These are phyloP conservation scores for Populus tremula DNA, from an alignment of 345 rosid species.

Conservation along the genomic window DNA sequence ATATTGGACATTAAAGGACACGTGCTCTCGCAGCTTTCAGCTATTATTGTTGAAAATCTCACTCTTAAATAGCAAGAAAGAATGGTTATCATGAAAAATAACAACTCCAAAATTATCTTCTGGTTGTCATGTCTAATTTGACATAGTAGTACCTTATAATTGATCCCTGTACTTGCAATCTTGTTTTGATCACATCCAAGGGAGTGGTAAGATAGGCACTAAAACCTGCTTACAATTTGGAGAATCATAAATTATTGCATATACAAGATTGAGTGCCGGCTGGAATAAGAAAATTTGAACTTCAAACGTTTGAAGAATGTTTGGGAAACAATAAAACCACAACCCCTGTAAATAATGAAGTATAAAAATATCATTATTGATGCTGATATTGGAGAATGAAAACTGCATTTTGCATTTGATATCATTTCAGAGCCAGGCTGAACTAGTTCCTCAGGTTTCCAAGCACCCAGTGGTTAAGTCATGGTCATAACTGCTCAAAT, in stretches of 20 bases:
- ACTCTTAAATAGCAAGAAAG: too few species aligned
- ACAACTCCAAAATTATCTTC: too few species aligned
- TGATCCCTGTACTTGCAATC: constrained; percentile 91
- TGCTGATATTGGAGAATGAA: not conserved
- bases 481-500: too few species aligned
- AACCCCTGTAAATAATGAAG: not conserved
- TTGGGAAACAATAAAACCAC: not conserved
- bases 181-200: constrained; percentile 84
- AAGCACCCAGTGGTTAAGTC: too few species aligned
- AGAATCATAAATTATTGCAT: not conserved
- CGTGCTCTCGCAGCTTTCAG: too few species aligned
- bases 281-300: constrained; percentile 7
- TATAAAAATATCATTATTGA: not conserved
- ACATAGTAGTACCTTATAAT: constrained; percentile 50
- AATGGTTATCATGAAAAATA: too few species aligned
- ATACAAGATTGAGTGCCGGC: not conserved
- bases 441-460: not conserved
- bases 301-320: not conserved
- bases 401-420: not conserved
- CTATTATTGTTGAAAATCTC: too few species aligned
- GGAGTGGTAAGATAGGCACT: constrained; percentile 92
- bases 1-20: not conserved
- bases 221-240: constrained; percentile 49
- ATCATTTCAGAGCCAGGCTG: not conserved
- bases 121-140: not conserved